Base-by-base conservation (phyloP, 345 rosid species). In the Arabidopsis suecica region DNA sequence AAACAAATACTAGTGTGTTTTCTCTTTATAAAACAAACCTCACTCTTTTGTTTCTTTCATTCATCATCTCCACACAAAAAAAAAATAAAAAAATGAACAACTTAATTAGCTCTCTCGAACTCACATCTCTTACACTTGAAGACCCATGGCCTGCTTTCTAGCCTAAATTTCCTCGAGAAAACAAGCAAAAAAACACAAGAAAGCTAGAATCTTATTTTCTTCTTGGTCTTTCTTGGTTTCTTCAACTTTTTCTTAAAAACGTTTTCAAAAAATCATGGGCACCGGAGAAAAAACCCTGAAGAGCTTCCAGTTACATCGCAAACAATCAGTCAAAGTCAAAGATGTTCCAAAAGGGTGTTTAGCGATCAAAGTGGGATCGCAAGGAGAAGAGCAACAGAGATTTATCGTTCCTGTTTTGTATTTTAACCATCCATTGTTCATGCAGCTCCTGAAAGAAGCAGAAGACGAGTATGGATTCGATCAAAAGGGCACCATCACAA, bases 391-490 rank as follows among this genome's bases (percentile, higher is more conserved):
- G 56, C 75, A 69, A 54, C 79, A 85, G 47, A 82, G 88, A 72
- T 79, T 87, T 60, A 77, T 87, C 28, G 82, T 87, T 61, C 91
- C 91, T 48, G 83, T 87, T 53, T 42, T 80, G 11, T 87, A 85
- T 63, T 84, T 87, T 42, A 85, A 87, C 54, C 91, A 87, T 51
- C 91, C 91, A 13, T 70, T 87, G 79, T 87, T 87, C 80, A 77
- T 85, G 78, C 86, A 83, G 75, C 88, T 87, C 11, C 61, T 87
- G 76, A 87, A 83, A 58, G 86, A 82, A 55, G 88, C 91, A 1
- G 91, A 87, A 62, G 83, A 85, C 16, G 91, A 85, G 54, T 87
- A 83, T 49, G 91, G 91, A 32, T 87, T 85, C n/a, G 89, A 87
- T 56, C 91, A 87, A 68, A 85, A 87, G 69, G 89, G 91, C 2